Base-by-base conservation (phyloP, 148 eudicot genomes). In the Euryodendron excelsum region DNA sequence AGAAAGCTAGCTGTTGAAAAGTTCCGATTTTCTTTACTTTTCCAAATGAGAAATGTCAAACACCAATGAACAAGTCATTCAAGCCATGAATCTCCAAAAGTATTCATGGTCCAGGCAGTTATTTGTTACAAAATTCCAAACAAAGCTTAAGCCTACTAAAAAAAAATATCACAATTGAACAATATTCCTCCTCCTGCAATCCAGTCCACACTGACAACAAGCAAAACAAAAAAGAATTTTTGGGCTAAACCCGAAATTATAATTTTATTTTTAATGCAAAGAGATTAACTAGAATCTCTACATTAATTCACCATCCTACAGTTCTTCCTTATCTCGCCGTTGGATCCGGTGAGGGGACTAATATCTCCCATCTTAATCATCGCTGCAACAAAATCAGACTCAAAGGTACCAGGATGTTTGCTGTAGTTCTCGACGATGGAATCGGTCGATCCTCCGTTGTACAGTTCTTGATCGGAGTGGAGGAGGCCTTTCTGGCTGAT, bases 221-320 rank as follows among this genome's bases (percentile, higher is more conserved):
- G n/a, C n/a, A 75, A 53, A 33, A 36, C n/a, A 33, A 12, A 30
- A 28, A 11, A 72, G 27, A n/a, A 73, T 10, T 56, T 39, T 39
- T 23, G 55, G 73, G 34, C 10, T 14, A 39, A 39, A 20, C 17
- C 50, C 25, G 4, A 37, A 34, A 39, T 27, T 52, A 60, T 59
- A 14, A 12, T 45, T 6, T 59, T 58, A 58, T n/a, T 34, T 36
- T 21, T 8, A 73, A 39, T 25, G 8, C 45, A 73, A 37, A 4
- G 21, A 52, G 36, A 31, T 14, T 13, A 13, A 17, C 13, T 18
- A 8, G 18, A 20, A 56, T 21, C 2, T 72, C 78, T 67, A 30
- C 70, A 80, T 52, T 64, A 81, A 78, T 86, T 86, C 15, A 55
- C 20, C 74, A 78, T 82, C 66, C 87, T 63, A 80, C 89, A 86